Conservation (phyloP, 192 early-diverging fungal genomes). For the Umbelopsis sp. region DNA sequence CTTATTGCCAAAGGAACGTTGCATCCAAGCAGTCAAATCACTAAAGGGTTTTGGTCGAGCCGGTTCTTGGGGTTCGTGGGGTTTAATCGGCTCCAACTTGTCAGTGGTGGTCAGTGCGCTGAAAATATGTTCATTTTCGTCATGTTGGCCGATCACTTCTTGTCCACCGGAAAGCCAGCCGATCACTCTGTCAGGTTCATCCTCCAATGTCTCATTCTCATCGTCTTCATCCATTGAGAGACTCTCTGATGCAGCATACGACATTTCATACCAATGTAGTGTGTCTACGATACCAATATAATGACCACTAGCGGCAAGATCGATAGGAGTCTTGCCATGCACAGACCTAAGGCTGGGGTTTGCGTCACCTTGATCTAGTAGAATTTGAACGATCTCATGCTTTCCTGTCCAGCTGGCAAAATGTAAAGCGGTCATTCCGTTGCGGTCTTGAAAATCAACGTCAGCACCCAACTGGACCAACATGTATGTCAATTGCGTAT, state of each 20-base stretch:
- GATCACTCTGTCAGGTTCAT: background rate
- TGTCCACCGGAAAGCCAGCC: background rate
- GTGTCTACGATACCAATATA: background rate
- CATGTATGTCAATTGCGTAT: constrained; percentile 46
- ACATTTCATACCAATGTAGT: background rate
- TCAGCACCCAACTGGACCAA: constrained; percentile 42
- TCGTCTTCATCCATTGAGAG: background rate
- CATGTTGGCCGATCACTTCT: background rate
- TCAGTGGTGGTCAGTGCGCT: background rate
- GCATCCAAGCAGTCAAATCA: constrained; percentile 8
- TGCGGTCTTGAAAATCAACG: constrained; percentile 60
- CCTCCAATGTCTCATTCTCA: background rate
- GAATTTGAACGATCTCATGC: constrained; percentile 48
- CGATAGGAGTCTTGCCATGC: background rate
- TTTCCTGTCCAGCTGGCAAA: constrained; percentile 63
- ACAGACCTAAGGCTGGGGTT: background rate
- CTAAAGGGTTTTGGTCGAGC: background rate
- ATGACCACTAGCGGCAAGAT: background rate
- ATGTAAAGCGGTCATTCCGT: constrained; percentile 71
- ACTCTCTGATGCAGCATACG: background rate
- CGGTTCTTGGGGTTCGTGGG: constrained; percentile 13
- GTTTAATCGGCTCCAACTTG: constrained; percentile 9
- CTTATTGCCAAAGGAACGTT: constrained; percentile 2
- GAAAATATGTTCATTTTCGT: background rate
- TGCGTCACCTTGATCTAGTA: constrained; percentile 52